Percentiles rank a stretch among this genome's conserved stretches.
Conservation (phyloP, 1,284 basidiomycete genomes). For the Malassezia equina region DNA sequence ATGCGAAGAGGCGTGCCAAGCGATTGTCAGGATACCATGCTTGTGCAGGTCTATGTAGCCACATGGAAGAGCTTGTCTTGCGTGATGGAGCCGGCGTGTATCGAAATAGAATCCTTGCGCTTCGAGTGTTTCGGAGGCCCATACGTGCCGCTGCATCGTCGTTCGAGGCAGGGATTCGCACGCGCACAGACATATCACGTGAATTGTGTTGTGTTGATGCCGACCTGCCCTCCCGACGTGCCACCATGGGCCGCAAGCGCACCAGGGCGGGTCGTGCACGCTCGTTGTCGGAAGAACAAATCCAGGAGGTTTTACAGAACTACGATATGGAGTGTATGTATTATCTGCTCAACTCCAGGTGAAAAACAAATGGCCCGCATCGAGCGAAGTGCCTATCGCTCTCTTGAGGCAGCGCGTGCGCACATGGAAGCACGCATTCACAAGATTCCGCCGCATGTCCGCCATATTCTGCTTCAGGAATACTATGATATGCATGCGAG, state of each 20-base stretch:
- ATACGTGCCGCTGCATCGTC: not conserved
- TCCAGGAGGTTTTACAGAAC: slow-evolving; percentile 13
- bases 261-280: not conserved
- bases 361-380: slow-evolving; percentile 10
- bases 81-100: not conserved
- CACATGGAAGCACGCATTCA: slow-evolving; percentile 17
- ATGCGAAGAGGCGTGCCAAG: not conserved
- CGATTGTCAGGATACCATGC: not conserved
- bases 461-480: slow-evolving; percentile 9
- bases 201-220: slow-evolving; percentile 1
- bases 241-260: slow-evolving; percentile 8
- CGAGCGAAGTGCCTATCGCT: slow-evolving; percentile 10
- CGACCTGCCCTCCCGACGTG: not conserved
- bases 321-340: slow-evolving; percentile 16
- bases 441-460: slow-evolving; percentile 14
- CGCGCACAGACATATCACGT: not conserved
- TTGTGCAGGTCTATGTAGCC: not conserved
- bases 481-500: slow-evolving; percentile 19
- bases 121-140: not conserved
- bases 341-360: not conserved
- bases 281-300: slow-evolving; percentile 10
- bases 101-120: not conserved
- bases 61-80: not conserved
- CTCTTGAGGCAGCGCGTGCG: slow-evolving; percentile 6
- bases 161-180: not conserved